phyloP scores from a whole-genome alignment of 2,329 filamentous ascomycete species.

The Ophiognomonia clavigignenti-juglandacearum region DNA sequence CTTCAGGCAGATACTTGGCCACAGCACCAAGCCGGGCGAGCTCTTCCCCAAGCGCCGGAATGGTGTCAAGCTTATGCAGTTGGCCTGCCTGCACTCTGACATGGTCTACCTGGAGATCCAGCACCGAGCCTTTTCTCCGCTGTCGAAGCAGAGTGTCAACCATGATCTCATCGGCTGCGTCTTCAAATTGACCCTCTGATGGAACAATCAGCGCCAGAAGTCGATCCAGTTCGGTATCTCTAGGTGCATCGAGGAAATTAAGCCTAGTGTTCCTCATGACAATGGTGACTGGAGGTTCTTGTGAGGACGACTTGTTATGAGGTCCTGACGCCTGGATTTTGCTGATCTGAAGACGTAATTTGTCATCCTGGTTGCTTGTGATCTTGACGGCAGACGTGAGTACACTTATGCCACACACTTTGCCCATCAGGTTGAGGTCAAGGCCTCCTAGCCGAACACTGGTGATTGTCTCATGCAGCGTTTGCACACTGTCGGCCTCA shows the following conservation, averaged over 20 bases:
- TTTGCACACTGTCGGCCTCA: conserved; percentile 42
- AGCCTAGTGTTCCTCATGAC: conserved; percentile 63
- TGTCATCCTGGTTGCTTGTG: conserved; percentile 63
- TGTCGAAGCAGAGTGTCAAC: conserved; percentile 87
- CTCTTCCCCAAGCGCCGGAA: conserved; percentile 73
- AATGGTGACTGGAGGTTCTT: conserved; percentile 56
- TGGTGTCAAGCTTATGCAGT: conserved; percentile 58
- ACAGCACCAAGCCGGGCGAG: conserved; percentile 79
- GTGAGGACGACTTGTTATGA: conserved; percentile 46
- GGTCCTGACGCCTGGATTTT: conserved; percentile 73
- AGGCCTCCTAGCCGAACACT: conserved; percentile 75
- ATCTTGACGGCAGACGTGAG: conserved; percentile 80
- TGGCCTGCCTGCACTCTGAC: conserved; percentile 59
- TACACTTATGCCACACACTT: conserved; percentile 67
- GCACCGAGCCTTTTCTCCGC: conserved; percentile 76
- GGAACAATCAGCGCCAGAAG: conserved; percentile 84
- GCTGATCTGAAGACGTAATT: conserved; percentile 68
- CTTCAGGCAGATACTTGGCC: conserved; percentile 90
- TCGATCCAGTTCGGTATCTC: conserved; percentile 74
- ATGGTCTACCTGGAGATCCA: conserved; percentile 64
- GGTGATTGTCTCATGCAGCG: conserved; percentile 57
- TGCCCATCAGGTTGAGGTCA: conserved; percentile 70
- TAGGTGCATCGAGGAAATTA: conserved; percentile 68
- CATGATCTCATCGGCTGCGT: conserved; percentile 88
- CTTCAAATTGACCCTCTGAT: conserved; percentile 81